Base-by-base conservation (phyloP, 495 filamentous ascomycete genomes). In the Lepraria neglecta region DNA sequence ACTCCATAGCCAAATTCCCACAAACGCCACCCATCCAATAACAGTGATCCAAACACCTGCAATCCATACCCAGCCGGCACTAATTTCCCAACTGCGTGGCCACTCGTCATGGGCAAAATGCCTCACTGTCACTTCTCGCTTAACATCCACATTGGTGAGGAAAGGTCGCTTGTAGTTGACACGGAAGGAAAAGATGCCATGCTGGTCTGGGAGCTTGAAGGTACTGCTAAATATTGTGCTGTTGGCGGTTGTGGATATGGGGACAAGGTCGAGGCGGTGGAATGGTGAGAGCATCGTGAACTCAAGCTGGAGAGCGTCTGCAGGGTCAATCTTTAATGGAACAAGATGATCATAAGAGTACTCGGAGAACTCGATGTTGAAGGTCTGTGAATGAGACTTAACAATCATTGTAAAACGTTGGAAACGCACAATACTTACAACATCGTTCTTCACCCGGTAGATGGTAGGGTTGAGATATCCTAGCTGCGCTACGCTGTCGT, bases 281-380 rank as follows among this genome's bases (percentile, higher is more conserved):
- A 95, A 97, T 65, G 95, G 94, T 7, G 92, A 96, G 15, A 98
- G 87, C 94, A 98, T 98, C 75, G 84, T 91, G 79, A 96, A 95
- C 74, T 98, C 94, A 60, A 98, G 88, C 71, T 98, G 94, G 15
- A 97, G 71, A 31, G 74, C 77, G 70, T 98, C 94, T 56, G 70
- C 73, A 3, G 77, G 62, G 58, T 89, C 85, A 38, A 89, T 77
- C 44, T 76, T 76, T 76, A 91, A 95, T 59, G 92, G 89, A 9
- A 77, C 74, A 74, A 83, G 92, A 67, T 81, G 77, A 70, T 86
- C 82, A 74, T 79, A 82, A 35, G 70, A 66, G 72, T 89, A 96
- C 71, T 97, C 91, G 9, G 94, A 95, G 43, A 97, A 65, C 65
- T 91, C 90, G 71, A 96, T 91, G 66, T 80, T 81, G 76, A 91